Evolutionary conservation across 1,284 basidiomycete genomes (phyloP), one percentile per base, ranked within the genome.

Genomic region (Pholiota adiposa): DNA sequence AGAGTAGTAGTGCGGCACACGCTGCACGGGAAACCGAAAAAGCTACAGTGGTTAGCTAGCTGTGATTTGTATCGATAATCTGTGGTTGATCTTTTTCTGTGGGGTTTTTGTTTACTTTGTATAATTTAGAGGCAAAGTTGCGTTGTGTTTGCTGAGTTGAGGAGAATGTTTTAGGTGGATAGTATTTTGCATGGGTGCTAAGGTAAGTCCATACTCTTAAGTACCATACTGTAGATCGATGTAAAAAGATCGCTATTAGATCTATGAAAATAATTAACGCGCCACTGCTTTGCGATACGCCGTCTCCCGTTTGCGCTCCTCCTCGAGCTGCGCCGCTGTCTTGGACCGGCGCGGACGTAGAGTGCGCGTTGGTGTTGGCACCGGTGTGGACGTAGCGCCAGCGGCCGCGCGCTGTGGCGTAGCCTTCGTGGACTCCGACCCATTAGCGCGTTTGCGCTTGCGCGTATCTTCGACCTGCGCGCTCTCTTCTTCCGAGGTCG

Each of bases 291-390:
- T 72, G 66, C 77, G 71, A 65, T 76, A 84, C 21, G 82, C 81
- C 27, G 75, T 72, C 70, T 88, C 84, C 65, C 72, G 70, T 63
- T 79, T 77, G 61, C 68, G 72, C 67, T 84, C 83, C 67, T 79
- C 78, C 63, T 76, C 73, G 41, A 82, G 54, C 65, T 79, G 76
- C 41, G 76, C 75, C 36, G 74, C 70, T 43, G 72, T 81, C 74
- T 87, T 91, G 64, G 77, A 72, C 36, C 57, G 44, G 48, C 64
- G 61, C 29, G 65, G 70, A 16, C 62, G 65, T 19, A 67, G 57
- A 11, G 82, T 79, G 29, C 85, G 77, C 31, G 79, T 77, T 29
- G 82, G 69, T 19, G 70, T 64, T 29, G 75, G 55, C 11, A 65
- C 50, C 23, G 38, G 19, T 8, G 29, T 34, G 33, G 31, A 7